Conservation (phyloP, 176 grass and related monocot genomes). For the Bromus sterilis region DNA sequence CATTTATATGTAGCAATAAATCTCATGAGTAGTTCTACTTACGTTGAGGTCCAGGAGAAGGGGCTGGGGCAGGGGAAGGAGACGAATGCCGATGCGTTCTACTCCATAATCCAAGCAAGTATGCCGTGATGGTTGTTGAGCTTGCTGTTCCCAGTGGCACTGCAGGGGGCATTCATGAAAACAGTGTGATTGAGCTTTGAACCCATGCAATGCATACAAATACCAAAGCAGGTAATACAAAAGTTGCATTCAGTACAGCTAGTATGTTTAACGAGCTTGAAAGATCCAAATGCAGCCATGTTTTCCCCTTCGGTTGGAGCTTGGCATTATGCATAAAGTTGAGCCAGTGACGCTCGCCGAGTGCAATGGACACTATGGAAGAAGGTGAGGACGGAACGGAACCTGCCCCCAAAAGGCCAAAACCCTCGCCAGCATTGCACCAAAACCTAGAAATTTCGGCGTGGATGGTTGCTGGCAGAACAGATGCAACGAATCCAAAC, state of each 20-base stretch:
- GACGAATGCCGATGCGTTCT: slow-evolving; percentile 22
- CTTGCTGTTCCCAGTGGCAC: slow-evolving; percentile 37
- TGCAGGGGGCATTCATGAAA: slow-evolving; percentile 8
- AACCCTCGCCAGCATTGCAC: slow-evolving; percentile 14
- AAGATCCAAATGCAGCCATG: not conserved
- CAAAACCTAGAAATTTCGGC: not conserved
- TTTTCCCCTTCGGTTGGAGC: not conserved
- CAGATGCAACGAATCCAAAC: not conserved
- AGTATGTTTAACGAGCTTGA: not conserved
- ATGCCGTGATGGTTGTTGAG: slow-evolving; percentile 29
- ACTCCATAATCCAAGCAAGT: slow-evolving; percentile 32
- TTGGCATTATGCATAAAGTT: not conserved
- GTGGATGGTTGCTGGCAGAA: not conserved
- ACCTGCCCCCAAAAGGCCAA: not conserved
- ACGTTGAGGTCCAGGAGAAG: slow-evolving; percentile 44
- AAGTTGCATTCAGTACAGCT: not conserved
- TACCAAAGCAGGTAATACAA: not conserved
- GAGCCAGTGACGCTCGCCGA: not conserved
- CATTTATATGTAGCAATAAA: not conserved
- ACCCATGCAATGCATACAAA: not conserved
- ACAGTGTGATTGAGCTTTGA: not conserved
- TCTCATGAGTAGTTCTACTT: slow-evolving; percentile 8
- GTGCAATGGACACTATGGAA: not conserved
- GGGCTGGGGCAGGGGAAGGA: slow-evolving; percentile 30
- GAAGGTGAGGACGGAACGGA: not conserved